Evolutionary conservation across 352 stramenopile genomes (phyloP).

Genomic region (Globisporangium takayamanum): DNA sequence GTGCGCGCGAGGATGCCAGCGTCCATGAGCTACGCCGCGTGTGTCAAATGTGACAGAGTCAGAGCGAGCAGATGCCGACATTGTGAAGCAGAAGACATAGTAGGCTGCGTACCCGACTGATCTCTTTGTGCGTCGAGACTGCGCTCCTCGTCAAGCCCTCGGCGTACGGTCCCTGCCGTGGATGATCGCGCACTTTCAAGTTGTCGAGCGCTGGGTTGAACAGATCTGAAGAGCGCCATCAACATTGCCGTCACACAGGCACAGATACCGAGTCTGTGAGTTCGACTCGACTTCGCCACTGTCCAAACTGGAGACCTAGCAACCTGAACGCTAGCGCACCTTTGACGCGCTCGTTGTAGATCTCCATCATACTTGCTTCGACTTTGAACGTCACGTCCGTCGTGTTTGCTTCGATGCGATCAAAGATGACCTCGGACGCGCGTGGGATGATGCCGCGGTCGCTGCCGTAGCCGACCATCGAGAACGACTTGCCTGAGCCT

Average conservation of each 20-base stretch:
- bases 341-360: conserved; percentile 88
- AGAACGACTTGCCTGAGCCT: conserved; percentile 82
- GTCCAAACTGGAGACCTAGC: no score
- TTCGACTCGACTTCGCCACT: no score
- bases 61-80: not conserved
- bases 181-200: conserved; percentile 85
- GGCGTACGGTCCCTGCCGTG: conserved; percentile 77
- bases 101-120: conserved; percentile 35
- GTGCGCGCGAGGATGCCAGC: conserved; percentile 74
- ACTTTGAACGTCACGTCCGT: conserved; percentile 70
- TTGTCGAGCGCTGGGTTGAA: conserved; percentile 83
- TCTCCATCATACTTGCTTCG: conserved; percentile 88
- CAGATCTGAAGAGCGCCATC: conserved; percentile 33
- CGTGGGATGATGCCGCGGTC: conserved; percentile 83
- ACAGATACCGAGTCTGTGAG: not conserved
- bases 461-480: conserved; percentile 79
- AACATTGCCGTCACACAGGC: not conserved
- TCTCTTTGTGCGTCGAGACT: conserved; percentile 79
- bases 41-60: not conserved
- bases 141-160: conserved; percentile 73
- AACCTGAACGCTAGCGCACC: conserved; percentile 16
- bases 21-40: conserved; percentile 69
- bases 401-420: conserved; percentile 53
- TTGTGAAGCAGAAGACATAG: not conserved
- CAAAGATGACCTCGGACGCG: conserved; percentile 78